Conservation (phyloP, 306 rosid species). For the Cucumis hystrix region DNA sequence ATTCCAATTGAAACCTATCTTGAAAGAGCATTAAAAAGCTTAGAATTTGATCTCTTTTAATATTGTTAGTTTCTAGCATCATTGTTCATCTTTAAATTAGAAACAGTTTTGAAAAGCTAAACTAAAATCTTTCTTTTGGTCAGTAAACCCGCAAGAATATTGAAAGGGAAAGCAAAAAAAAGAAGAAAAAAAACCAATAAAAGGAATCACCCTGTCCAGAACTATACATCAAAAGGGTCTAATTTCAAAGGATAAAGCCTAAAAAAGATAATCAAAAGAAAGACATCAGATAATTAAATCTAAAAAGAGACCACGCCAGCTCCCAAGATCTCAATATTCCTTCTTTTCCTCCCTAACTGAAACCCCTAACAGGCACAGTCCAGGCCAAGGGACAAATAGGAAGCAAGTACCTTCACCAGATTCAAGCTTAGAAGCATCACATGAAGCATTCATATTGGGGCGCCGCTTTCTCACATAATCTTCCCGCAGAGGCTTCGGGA, state of each 20-base stretch:
- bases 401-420: constrained; percentile 31
- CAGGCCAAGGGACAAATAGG: neutral
- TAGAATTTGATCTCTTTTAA: neutral
- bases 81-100: neutral
- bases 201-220: neutral
- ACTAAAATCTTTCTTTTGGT: neutral
- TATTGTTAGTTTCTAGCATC: neutral
- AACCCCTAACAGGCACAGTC: neutral
- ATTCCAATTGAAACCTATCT: neutral
- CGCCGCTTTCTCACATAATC: constrained; percentile 83
- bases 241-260: neutral
- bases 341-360: neutral
- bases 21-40: neutral
- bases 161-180: neutral
- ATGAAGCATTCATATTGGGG: constrained; percentile 25
- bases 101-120: neutral
- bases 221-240: neutral
- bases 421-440: constrained; percentile 25
- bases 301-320: neutral
- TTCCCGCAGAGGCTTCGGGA: constrained; percentile 72
- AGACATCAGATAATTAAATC: neutral
- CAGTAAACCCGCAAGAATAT: neutral
- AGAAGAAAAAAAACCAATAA: neutral
- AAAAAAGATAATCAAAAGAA: neutral
- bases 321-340: neutral